Evolutionary conservation across 345 rosid species (phyloP).

Genomic region (Toxicodendron radicans): DNA sequence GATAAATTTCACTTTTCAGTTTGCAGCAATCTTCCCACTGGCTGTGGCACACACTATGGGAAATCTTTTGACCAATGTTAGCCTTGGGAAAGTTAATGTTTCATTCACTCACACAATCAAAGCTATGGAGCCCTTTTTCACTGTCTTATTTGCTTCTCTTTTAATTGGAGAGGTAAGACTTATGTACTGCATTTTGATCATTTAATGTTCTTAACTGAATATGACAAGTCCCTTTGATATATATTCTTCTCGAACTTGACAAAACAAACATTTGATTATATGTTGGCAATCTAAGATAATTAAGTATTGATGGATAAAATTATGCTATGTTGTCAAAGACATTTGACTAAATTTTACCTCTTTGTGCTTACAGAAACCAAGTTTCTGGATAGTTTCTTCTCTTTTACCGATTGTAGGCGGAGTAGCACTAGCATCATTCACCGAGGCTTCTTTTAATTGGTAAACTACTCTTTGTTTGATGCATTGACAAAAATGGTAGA

Average conservation of each 20-base stretch:
- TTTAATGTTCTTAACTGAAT: too few species aligned
- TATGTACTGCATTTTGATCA: neutral
- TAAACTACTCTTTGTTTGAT: conserved; percentile 27
- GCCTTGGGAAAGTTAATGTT: conserved; percentile 73
- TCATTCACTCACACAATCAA: conserved; percentile 95
- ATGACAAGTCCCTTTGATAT: too few species aligned
- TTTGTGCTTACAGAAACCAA: conserved; percentile 55
- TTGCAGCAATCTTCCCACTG: conserved; percentile 64
- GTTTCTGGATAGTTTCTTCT: conserved; percentile 55
- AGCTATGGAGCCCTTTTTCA: conserved; percentile 94
- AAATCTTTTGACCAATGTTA: conserved; percentile 76
- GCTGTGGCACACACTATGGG: conserved; percentile 82
- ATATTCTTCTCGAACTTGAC: too few species aligned
- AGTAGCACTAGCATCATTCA: conserved; percentile 82
- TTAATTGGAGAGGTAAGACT: conserved; percentile 64
- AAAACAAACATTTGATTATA: too few species aligned
- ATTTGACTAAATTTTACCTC: neutral
- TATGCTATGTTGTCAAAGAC: neutral
- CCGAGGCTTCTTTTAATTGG: conserved; percentile 85
- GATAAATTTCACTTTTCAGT: conserved; percentile 37
- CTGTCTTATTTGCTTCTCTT: conserved; percentile 63
- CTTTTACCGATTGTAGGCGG: conserved; percentile 78
- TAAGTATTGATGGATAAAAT: neutral
- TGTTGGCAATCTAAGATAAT: too few species aligned
- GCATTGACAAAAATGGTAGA: neutral